Evolutionary conservation across 169 alveolate genomes (phyloP).

Genomic region (Plasmodium gonderi): DNA sequence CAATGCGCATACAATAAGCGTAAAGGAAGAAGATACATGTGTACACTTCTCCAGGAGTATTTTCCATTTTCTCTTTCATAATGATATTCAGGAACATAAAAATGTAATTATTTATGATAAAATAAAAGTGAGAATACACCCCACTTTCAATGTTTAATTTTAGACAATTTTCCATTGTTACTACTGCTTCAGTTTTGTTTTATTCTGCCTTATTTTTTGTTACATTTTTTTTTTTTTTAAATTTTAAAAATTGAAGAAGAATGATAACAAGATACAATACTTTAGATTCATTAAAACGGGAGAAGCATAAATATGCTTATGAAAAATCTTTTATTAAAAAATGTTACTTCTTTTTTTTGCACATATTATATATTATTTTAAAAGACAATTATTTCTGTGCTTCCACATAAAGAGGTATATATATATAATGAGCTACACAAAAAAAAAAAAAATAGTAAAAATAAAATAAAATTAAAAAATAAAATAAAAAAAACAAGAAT

Average conservation of each 20-base stretch:
- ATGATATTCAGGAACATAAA: not conserved
- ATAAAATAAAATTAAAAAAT: no score
- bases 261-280: not conserved
- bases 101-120: not conserved
- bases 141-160: not conserved
- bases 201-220: not conserved
- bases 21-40: not conserved
- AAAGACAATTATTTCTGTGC: not conserved
- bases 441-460: no score
- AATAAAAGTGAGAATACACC: not conserved
- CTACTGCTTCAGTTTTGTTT: not conserved
- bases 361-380: not conserved
- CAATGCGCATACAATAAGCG: not conserved
- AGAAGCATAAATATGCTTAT: not conserved
- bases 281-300: not conserved
- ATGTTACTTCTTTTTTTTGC: not conserved
- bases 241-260: not conserved
- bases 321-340: not conserved
- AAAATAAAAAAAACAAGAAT: no score
- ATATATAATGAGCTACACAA: no score
- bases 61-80: not conserved
- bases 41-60: no score
- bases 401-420: not conserved
- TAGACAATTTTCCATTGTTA: not conserved
- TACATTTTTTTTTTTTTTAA: not conserved